Evolutionary conservation across 129 eudicot genomes (phyloP).

Genomic region (Centella asiatica): DNA sequence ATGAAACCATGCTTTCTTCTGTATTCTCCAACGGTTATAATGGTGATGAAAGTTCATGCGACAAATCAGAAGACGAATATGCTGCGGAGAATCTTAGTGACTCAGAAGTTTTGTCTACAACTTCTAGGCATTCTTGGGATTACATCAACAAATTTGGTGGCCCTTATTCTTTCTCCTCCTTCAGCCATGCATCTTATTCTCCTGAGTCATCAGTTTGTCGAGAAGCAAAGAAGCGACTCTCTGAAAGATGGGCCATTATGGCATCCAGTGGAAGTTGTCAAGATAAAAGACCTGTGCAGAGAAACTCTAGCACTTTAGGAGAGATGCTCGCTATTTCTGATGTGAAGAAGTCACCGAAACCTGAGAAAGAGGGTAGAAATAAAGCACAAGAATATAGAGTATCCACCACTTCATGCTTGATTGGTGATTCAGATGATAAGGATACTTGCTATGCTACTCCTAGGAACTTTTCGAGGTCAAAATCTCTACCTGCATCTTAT

Average conservation of each 20-base stretch:
- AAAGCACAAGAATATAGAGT: conserved; percentile 27
- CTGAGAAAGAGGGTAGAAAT: conserved; percentile 23
- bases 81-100: conserved; percentile 62
- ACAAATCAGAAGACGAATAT: conserved; percentile 75
- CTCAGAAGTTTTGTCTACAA: conserved; percentile 78
- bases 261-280: conserved; percentile 49
- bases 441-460: conserved; percentile 26
- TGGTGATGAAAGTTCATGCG: conserved; percentile 80
- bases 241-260: conserved; percentile 98
- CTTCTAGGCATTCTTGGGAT: conserved; percentile 93
- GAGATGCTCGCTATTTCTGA: conserved; percentile 99
- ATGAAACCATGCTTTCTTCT: conserved; percentile 58
- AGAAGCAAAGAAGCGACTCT: conserved; percentile 95
- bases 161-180: conserved; percentile 58
- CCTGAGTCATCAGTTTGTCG: conserved; percentile 87
- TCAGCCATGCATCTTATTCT: conserved; percentile 77
- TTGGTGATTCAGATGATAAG: conserved; percentile 19
- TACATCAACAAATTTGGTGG: conserved; percentile 54
- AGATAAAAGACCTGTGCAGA: conserved; percentile 54
- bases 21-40: conserved; percentile 73
- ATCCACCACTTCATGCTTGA: conserved; percentile 29
- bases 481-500: conserved; percentile 69
- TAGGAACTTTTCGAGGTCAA: conserved; percentile 65
- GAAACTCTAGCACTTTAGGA: conserved; percentile 88
- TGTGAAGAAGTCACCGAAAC: conserved; percentile 29